Evolutionary conservation across 768 basidiomycete species (phyloP).

Genomic region (Suillus plorans): DNA sequence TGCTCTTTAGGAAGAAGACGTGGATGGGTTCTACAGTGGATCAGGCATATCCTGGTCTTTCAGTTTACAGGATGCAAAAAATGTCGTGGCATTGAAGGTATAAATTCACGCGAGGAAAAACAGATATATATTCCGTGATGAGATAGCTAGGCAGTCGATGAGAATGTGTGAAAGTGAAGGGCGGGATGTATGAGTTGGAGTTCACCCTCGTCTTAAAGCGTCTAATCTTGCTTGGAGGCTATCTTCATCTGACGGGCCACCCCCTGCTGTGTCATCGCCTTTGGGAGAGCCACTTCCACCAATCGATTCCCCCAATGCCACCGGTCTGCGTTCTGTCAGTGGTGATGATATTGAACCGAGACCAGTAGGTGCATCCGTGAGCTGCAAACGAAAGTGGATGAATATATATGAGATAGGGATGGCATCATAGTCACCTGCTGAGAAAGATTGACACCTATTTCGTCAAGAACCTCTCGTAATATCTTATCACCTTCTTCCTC

Average conservation of each 20-base stretch:
- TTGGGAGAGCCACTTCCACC: conserved; percentile 33
- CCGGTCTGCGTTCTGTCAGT: conserved; percentile 69
- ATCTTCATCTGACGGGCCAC: conserved; percentile 74
- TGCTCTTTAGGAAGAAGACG: conserved; percentile 77
- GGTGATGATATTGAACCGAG: conserved; percentile 61
- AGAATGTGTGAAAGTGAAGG: neutral
- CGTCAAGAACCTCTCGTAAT: conserved; percentile 92
- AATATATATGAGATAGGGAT: conserved; percentile 2
- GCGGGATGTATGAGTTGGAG: neutral
- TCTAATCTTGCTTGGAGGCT: conserved; percentile 92
- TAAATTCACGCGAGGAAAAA: conserved; percentile 10
- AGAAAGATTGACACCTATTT: conserved; percentile 90
- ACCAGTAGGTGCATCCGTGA: conserved; percentile 80
- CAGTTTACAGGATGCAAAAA: conserved; percentile 71
- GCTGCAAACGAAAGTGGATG: conserved; percentile 43
- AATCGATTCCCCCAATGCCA: conserved; percentile 75
- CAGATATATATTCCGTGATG: conserved; percentile 11
- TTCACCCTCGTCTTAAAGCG: conserved; percentile 74
- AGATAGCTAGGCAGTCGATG: conserved; percentile 9
- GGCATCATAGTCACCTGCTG: conserved; percentile 59
- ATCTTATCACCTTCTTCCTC: conserved; percentile 97
- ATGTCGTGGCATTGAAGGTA: conserved; percentile 59
- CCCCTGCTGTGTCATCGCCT: conserved; percentile 27
- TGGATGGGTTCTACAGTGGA: conserved; percentile 91
- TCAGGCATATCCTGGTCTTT: conserved; percentile 91